Base-by-base conservation (phyloP, 2,329 filamentous ascomycete genomes). In the Chaetomium sp. region DNA sequence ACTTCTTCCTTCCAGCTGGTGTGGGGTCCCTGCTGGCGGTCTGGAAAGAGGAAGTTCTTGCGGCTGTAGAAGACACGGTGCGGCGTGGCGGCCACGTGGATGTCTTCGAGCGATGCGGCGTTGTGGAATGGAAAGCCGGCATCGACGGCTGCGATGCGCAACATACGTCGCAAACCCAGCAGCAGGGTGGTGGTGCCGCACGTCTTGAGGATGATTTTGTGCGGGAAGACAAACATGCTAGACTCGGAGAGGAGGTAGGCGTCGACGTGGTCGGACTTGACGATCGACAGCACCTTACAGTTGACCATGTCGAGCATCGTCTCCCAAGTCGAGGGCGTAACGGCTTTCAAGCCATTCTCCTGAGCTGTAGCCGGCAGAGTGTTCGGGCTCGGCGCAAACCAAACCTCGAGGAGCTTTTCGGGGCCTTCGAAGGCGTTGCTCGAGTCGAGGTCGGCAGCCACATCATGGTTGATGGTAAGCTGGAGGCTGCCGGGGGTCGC, bases 221-320 rank as follows among this genome's bases (percentile, higher is more conserved):
- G 94, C n/a, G 91, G 91, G 73, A 96, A 99, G 65, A 99, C 90
- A 70, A 99, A 99, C 91, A 99, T 96, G 87, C 94, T 97, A 42
- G 94, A 97, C 76, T 99, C 94, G 61, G 94, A 99, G 54, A 99
- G 80, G 6, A 99, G 84, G 70, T 99, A 99, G 62, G 94, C 92
- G 69, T 99, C 94, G 65, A 97, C 88, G 69, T 92, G 86, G 61
- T 96, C 91, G 32, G 92, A 96, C 69, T 92, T 86, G 61, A 99
- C 83, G 60, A 96, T 87, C 4, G 94, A 99, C 54, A 99, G 79
- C 54, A 99, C 91, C 76, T 99, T 94, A 85, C 94, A 99, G 71
- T 96, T 95, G 74, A 99, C 94, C 68, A 96, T 81, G 70, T 99
- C 94, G 57, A 99, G 82, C 94, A 99, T 96, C 57, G 85, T 86